A percentile compares a stretch with the other conserved stretches of the same genome.
phyloP scores from a whole-genome alignment of 805 yeast genomes.

The Candida mattraensis region DNA sequence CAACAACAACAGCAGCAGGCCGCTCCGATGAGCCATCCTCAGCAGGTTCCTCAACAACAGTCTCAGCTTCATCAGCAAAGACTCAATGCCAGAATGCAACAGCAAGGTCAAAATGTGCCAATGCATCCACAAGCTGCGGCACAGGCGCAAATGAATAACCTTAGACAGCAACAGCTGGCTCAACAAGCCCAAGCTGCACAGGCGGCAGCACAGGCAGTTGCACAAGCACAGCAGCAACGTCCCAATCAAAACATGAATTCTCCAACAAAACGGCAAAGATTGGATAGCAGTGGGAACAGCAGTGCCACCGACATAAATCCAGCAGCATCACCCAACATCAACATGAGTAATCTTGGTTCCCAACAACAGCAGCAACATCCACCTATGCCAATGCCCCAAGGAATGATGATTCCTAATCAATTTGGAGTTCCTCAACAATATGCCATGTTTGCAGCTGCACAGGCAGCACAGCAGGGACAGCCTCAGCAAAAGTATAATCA shows the following conservation, averaged over 20 bases:
- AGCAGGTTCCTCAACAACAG: slow-evolving; percentile 21
- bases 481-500: slow-evolving; percentile 23
- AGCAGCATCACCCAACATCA: slow-evolving; percentile 13
- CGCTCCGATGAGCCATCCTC: slow-evolving; percentile 11
- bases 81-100: slow-evolving; percentile 9
- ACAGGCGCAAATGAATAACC: slow-evolving; percentile 30
- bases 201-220: slow-evolving; percentile 25
- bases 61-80: slow-evolving; percentile 10
- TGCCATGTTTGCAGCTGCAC: slow-evolving; percentile 30
- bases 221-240: slow-evolving; percentile 22
- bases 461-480: slow-evolving; percentile 22
- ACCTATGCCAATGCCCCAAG: slow-evolving; percentile 29
- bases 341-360: slow-evolving; percentile 10
- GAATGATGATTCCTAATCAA: slow-evolving; percentile 31
- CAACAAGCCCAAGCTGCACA: slow-evolving; percentile 24
- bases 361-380: slow-evolving; percentile 21
- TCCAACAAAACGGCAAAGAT: slow-evolving; percentile 28
- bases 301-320: slow-evolving; percentile 13
- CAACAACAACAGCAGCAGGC: slow-evolving; percentile 21
- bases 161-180: slow-evolving; percentile 27
- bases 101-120: slow-evolving; percentile 17
- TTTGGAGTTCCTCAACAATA: slow-evolving; percentile 31
- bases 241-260: slow-evolving; percentile 18
- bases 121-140: slow-evolving; percentile 28
- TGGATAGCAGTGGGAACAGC: slow-evolving; percentile 18